Evolutionary conservation across 768 basidiomycete genomes (phyloP).

Genomic region (Pulveroboletus ravenelii): DNA sequence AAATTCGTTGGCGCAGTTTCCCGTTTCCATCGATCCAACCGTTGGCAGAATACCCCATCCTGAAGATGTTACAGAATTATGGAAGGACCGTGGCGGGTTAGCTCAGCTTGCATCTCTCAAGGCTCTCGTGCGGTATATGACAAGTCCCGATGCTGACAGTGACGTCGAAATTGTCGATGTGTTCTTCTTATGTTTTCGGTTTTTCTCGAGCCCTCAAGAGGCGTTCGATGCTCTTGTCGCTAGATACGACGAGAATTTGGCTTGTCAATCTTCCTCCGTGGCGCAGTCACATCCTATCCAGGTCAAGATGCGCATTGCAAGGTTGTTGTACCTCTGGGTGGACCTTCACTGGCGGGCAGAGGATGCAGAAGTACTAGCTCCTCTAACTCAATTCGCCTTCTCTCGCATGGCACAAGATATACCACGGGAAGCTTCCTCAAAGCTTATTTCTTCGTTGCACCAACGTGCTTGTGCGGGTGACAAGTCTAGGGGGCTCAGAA

Average conservation of each 20-base stretch:
- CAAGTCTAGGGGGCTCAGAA: constrained; percentile 24
- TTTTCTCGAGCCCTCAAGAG: constrained; percentile 51
- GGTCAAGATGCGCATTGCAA: constrained; percentile 55
- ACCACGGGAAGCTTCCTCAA: constrained; percentile 23
- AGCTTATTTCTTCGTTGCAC: constrained; percentile 30
- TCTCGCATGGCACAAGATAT: constrained; percentile 28
- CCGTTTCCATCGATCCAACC: constrained; percentile 20
- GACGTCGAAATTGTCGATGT: constrained; percentile 44
- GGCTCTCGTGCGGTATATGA: constrained; percentile 44
- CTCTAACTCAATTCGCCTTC: constrained; percentile 31
- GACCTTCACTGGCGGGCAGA: constrained; percentile 57
- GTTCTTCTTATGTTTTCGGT: constrained; percentile 71
- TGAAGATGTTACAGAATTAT: constrained; percentile 28
- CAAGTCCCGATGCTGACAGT: constrained; percentile 35
- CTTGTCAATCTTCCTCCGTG: constrained; percentile 26
- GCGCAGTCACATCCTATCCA: constrained; percentile 41
- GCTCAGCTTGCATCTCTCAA: constrained; percentile 35
- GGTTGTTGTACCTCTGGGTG: constrained; percentile 66
- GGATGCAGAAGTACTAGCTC: constrained; percentile 39
- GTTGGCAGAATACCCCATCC: constrained; percentile 30
- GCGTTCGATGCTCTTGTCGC: constrained; percentile 41
- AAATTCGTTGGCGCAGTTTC: constrained; percentile 28
- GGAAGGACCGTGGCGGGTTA: constrained; percentile 23
- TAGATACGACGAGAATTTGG: constrained; percentile 43
- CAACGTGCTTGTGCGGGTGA: constrained; percentile 20